Evolutionary conservation across 768 basidiomycete genomes (phyloP), one percentile per base, ranked within the genome.

Genomic region (Russula lepida): DNA sequence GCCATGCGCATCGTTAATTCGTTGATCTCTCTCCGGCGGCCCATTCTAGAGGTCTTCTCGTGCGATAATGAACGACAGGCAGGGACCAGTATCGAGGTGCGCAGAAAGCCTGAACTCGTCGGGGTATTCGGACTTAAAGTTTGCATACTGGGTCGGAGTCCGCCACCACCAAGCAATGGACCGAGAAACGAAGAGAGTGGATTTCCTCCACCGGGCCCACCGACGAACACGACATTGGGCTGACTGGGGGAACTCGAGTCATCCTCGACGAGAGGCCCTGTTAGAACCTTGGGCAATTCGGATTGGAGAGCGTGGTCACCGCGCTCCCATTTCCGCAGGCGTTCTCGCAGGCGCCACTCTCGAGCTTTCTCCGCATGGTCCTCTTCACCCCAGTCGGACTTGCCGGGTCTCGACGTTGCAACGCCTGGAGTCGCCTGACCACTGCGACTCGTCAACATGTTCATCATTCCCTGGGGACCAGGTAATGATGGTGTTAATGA

Each of bases 1-100:
- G 83, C 91, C 84, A 91, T 89, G n/a, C 88, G 82, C 78, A 90
- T 86, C 0, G 82, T 84, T 48, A 93, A 73, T 67, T 89, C 85
- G 69, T 93, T 93, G 57, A 91, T 82, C 66, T 92, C 86, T 59
- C 82, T 76, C 59, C 91, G 77, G 37, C 91, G 76, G 4, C 75
- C 73, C 62, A 85, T 76, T 49, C 91, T 81, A 53, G 76, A 80
- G 8, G 75, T 71, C 47, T 76, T 78, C 69, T 93, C 91, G 12
- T 75, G 72, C 2, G 68, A 65, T 28, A 76, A 69, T 12, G 85
- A 84, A 13, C 91, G 82, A 3, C 73, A 69, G 19, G 73, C 69
- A 4, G 91, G 92, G 7, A 92, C 83, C 28, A 92, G 68, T 27
- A 89, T 75, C 4, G 86, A 83, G 3, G 84, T 79, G 32, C 89